Percentiles rank a stretch among this genome's conserved stretches.
Evolutionary conservation across 2,329 filamentous ascomycete species (phyloP).

Genomic region (Neurospora sp.): DNA sequence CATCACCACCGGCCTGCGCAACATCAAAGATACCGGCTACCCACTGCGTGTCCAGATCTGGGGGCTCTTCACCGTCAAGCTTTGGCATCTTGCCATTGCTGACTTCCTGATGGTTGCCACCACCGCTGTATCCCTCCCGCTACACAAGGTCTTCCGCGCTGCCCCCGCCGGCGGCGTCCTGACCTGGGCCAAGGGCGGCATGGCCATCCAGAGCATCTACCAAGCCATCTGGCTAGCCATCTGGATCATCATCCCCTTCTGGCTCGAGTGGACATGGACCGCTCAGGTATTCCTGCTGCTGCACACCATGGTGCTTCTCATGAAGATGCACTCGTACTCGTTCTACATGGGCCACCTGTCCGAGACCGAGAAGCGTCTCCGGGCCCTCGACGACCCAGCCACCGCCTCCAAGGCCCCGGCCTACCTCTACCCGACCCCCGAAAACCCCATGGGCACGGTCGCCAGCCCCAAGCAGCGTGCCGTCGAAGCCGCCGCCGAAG

Average conservation of each 20-base stretch:
- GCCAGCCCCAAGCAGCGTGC: conserved; percentile 18
- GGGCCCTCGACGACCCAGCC: conserved; percentile 68
- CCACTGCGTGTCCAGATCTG: conserved; percentile 81
- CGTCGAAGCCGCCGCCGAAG: conserved; percentile 8
- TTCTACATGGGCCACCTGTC: conserved; percentile 97
- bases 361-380: conserved; percentile 73
- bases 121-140: conserved; percentile 60
- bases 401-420: conserved; percentile 58
- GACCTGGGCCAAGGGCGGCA: conserved; percentile 70
- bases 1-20: conserved; percentile 84
- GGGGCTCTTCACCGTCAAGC: conserved; percentile 77
- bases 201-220: conserved; percentile 72
- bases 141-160: conserved; percentile 59
- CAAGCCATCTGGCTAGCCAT: conserved; percentile 69
- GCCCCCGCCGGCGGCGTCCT: conserved; percentile 41
- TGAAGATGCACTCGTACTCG: conserved; percentile 99
- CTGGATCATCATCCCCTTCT: conserved; percentile 80
- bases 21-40: conserved; percentile 87
- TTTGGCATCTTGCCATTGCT: conserved; percentile 75
- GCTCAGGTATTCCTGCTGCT: conserved; percentile 90
- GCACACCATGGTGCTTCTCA: conserved; percentile 82
- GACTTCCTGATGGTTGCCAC: conserved; percentile 78
- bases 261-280: conserved; percentile 90
- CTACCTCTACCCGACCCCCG: conserved; percentile 63
- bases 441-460: conserved; percentile 38